phyloP scores from a whole-genome alignment of 129 eudicot genomes.

The Chrysanthemum seticuspe region DNA sequence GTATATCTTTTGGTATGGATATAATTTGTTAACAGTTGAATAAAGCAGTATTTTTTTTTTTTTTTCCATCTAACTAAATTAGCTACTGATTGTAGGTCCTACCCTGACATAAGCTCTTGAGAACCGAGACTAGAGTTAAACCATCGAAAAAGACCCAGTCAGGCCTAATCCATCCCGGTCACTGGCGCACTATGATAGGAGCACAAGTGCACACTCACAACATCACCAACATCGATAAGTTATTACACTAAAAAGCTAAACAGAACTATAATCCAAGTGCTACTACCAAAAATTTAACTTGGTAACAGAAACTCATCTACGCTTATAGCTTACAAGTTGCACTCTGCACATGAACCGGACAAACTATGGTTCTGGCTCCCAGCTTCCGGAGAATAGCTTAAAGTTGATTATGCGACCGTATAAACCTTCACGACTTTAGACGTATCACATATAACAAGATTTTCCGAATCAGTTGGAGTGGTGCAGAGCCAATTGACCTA shows the following conservation, averaged over 20 bases:
- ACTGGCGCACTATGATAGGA: background rate
- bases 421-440: slow-evolving; percentile 94
- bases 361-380: background rate
- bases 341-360: background rate
- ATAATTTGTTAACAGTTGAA: too few relatives aligned
- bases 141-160: background rate
- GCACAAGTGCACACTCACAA: background rate
- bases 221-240: background rate
- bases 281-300: background rate
- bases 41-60: too few relatives aligned
- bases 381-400: background rate
- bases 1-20: too few relatives aligned
- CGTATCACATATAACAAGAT: slow-evolving; percentile 87
- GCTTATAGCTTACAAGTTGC: background rate
- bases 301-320: slow-evolving; percentile 8
- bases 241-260: background rate
- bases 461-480: slow-evolving; percentile 82
- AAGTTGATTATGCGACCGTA: slow-evolving; percentile 47
- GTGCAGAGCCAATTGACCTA: slow-evolving; percentile 99
- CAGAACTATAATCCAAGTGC: background rate
- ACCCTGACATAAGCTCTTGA: too few relatives aligned
- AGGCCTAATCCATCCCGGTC: background rate
- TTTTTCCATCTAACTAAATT: too few relatives aligned
- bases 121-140: too few relatives aligned
- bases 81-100: too few relatives aligned